Conservation (phyloP, 2,329 filamentous ascomycete genomes). For the Pyrenophora graminea region DNA sequence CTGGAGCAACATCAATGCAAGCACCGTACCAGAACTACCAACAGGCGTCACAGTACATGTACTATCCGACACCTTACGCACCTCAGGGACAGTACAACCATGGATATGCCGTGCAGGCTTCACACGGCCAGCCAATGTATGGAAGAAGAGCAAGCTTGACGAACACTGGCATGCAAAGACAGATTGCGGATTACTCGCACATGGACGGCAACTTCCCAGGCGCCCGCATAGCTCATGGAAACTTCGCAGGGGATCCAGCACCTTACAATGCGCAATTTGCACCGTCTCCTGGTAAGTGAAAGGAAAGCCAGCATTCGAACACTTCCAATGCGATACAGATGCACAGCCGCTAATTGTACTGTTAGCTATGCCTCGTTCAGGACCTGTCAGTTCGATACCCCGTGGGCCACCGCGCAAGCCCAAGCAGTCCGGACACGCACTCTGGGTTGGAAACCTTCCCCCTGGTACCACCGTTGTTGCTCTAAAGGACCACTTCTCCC, state of each 20-base stretch:
- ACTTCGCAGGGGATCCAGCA: conserved; percentile 21
- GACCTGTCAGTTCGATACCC: conserved; percentile 48
- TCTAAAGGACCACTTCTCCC: conserved; percentile 89
- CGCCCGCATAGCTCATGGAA: conserved; percentile 18
- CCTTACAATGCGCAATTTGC: conserved; percentile 23
- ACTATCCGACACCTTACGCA: conserved; percentile 42
- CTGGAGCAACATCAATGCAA: conserved; percentile 28
- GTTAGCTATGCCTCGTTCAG: conserved; percentile 28
- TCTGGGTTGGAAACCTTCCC: conserved; percentile 95
- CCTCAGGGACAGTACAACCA: conserved; percentile 34
- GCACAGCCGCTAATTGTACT: conserved; percentile 3
- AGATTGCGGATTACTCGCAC: conserved; percentile 26
- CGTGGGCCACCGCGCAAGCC: conserved; percentile 70
- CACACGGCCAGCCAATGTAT: conserved; percentile 33
- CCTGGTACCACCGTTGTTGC: conserved; percentile 79
- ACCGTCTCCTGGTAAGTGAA: conserved; percentile 28
- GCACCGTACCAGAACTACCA: conserved; percentile 37
- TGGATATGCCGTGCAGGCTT: conserved; percentile 29
- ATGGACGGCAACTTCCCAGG: conserved; percentile 26
- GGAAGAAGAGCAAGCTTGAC: conserved; percentile 36
- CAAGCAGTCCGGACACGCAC: conserved; percentile 76
- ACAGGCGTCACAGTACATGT: conserved; percentile 42
- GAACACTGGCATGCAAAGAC: conserved; percentile 24
- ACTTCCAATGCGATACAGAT: neutral
- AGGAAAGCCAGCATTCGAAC: neutral